Conservation (phyloP, 1,139 yeast genomes). For the Suhomyces bokatorum region DNA sequence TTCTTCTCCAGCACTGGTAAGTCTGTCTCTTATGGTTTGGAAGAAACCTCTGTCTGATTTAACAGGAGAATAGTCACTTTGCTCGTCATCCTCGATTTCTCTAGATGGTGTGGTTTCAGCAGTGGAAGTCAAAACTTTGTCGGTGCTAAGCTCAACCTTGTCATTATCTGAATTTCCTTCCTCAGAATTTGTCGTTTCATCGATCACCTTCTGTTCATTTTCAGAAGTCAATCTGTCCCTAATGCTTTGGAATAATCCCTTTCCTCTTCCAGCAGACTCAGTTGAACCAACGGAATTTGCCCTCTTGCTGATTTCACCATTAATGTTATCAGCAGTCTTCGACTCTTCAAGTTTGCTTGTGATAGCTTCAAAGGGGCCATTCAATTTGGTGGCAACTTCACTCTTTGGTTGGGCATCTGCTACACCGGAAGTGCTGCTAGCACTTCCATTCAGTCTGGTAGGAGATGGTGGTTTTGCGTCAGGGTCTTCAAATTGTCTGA, state of each 20-base stretch:
- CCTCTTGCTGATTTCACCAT: slow-evolving; percentile 13
- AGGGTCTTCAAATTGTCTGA: slow-evolving; percentile 41
- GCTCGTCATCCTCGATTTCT: slow-evolving; percentile 21
- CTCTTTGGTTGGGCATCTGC: neutral
- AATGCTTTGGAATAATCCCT: slow-evolving; percentile 39
- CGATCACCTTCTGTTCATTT: slow-evolving; percentile 10
- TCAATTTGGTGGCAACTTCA: slow-evolving; percentile 11
- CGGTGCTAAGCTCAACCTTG: slow-evolving; percentile 19
- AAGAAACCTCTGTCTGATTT: slow-evolving; percentile 20
- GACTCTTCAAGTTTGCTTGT: neutral
- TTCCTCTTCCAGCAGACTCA: slow-evolving; percentile 21
- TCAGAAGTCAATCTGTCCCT: slow-evolving; percentile 32
- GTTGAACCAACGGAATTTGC: slow-evolving; percentile 7
- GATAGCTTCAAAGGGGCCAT: slow-evolving; percentile 21
- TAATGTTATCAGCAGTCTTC: slow-evolving; percentile 9
- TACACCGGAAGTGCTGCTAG: slow-evolving; percentile 9
- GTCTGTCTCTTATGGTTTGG: slow-evolving; percentile 22
- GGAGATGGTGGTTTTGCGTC: slow-evolving; percentile 11
- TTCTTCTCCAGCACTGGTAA: slow-evolving; percentile 14
- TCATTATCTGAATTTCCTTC: slow-evolving; percentile 22
- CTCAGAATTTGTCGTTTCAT: slow-evolving; percentile 16
- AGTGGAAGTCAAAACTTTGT: slow-evolving; percentile 24
- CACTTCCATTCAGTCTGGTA: slow-evolving; percentile 10
- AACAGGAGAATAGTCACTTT: slow-evolving; percentile 12
- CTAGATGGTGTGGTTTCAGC: slow-evolving; percentile 37